Percentiles rank a stretch among this genome's conserved stretches.
These are phyloP conservation scores for Physcomitrellopsis africana DNA, from an alignment of 225 moss, liverwort and hornwort genomes.

Conservation along the genomic window DNA sequence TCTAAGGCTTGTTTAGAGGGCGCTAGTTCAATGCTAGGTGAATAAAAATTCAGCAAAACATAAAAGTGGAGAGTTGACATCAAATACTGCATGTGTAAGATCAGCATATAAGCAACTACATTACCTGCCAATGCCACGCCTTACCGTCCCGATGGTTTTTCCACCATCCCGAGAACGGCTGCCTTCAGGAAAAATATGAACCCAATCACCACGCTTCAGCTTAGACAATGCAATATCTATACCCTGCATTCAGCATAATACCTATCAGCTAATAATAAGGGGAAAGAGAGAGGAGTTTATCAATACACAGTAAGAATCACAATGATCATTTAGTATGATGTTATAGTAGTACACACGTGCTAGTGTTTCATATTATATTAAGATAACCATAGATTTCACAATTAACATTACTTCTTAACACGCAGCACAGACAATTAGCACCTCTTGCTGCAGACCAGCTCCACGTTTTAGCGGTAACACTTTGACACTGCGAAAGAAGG, in stretches of 20 bases:
- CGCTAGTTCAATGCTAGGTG: no score
- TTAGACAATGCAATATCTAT: constrained; percentile 89
- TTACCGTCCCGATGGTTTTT: constrained; percentile 69
- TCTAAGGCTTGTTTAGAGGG: no score
- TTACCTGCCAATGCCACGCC: constrained; percentile 94
- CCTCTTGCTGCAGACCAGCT: constrained; percentile 92
- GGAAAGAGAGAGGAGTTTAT: background rate
- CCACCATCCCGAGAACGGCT: constrained; percentile 94
- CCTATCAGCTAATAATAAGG: constrained; percentile 8
- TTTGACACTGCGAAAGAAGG: constrained; percentile 92
- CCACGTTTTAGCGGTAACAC: constrained; percentile 92
- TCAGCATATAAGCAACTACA: constrained; percentile 14
- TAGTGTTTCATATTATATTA: no score
- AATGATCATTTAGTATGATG: no score
- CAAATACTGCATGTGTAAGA: background rate
- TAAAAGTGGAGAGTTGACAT: no score
- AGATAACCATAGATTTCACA: no score
- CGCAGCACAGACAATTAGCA: constrained; percentile 16
- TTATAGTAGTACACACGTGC: no score
- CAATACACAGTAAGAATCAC: background rate
- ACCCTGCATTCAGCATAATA: constrained; percentile 58
- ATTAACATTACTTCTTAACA: no score
- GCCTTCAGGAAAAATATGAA: constrained; percentile 97
- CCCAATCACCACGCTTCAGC: constrained; percentile 94
- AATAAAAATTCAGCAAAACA: no score